Base-by-base conservation (phyloP, 345 rosid genomes). In the Rhodamnia rubescens region DNA sequence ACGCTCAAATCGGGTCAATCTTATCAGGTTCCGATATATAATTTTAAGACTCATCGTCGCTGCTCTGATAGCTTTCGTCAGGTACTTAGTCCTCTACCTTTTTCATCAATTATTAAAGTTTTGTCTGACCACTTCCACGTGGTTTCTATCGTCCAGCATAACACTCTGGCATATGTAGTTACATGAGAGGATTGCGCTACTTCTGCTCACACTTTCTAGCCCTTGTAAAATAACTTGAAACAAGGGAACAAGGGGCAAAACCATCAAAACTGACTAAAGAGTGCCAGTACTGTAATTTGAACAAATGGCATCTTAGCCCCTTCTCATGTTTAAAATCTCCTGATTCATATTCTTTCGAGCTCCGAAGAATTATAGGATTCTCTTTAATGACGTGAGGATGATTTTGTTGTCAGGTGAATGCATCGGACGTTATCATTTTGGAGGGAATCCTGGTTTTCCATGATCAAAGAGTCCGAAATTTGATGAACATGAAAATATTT, bases 371-470 rank as follows among this genome's bases (percentile, higher is more conserved):
- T 36, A 47, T 18, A 69, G 78, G 47, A 32, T 69, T 18, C 78
- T 69, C 42, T 69, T 4, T 36, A 36, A 18, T 69, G 47, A 9
- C 20, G 13, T 69, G 26, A 69, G 26, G 32, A 15, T 42, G 27
- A 53, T 40, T 36, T 84, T 74, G 29, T 24, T 53, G 32, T 18
- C 74, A 98, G 99, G 99, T 98, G 59, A 98, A 98, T 92, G 98
- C 94, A 84, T 96, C 98, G 84, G 99, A 98, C 92, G 99, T 98
- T 75, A 98, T 98, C 78, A 98, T 98, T 88, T 87, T 98, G 92
- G 99, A 96, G 92, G 99, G 99, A 85, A 98, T 98, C 88, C 91
- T 98, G 61, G 97, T 98, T 82, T 98, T 98, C 83, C 99, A 98
- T 89, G 99, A 98, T 86, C 95, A 91, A 54, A 93, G 89, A 85